phyloP scores from a whole-genome alignment of 306 rosid species.

The Cucurbita argyrosperma region DNA sequence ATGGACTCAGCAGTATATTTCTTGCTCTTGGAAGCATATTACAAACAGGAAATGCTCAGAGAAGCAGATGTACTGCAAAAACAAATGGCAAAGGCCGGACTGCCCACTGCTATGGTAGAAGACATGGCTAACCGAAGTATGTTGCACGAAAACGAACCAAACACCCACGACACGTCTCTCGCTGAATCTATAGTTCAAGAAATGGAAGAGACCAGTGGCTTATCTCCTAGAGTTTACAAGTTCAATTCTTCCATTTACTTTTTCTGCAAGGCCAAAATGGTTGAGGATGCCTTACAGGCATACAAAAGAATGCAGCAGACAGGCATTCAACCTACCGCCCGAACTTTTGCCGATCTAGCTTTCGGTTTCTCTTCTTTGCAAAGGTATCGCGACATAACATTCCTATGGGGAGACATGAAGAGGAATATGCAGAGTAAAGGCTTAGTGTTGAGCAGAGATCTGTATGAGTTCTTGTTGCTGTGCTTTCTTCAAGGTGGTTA shows the following conservation, averaged over 20 bases:
- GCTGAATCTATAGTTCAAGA: constrained; percentile 33
- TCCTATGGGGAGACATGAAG: constrained; percentile 87
- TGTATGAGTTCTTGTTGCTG: constrained; percentile 52
- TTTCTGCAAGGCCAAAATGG: constrained; percentile 81
- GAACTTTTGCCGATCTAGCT: constrained; percentile 40
- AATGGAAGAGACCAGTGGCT: constrained; percentile 16
- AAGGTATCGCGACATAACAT: constrained; percentile 54
- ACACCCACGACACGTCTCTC: constrained; percentile 20
- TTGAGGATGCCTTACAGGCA: constrained; percentile 50
- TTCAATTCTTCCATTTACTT: constrained; percentile 60
- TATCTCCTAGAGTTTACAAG: constrained; percentile 28
- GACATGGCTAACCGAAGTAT: constrained; percentile 15
- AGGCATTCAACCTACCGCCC: constrained; percentile 39
- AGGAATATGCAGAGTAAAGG: constrained; percentile 33
- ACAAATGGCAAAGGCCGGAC: constrained; percentile 38
- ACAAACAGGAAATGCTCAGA: constrained; percentile 34
- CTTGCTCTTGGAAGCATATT: constrained; percentile 48
- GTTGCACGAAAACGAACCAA: constrained; percentile 4
- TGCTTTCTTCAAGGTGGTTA: constrained; percentile 70
- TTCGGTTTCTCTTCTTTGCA: constrained; percentile 49
- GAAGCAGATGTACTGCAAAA: constrained; percentile 59
- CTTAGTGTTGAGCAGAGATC: constrained; percentile 35
- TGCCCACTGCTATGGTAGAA: constrained; percentile 13
- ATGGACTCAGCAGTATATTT: constrained; percentile 19
- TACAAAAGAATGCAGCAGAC: constrained; percentile 56